Evolutionary conservation across 164 flowering plant genomes (phyloP), one percentile per base, ranked within the genome.

Genomic region (Echeveria elegans): DNA sequence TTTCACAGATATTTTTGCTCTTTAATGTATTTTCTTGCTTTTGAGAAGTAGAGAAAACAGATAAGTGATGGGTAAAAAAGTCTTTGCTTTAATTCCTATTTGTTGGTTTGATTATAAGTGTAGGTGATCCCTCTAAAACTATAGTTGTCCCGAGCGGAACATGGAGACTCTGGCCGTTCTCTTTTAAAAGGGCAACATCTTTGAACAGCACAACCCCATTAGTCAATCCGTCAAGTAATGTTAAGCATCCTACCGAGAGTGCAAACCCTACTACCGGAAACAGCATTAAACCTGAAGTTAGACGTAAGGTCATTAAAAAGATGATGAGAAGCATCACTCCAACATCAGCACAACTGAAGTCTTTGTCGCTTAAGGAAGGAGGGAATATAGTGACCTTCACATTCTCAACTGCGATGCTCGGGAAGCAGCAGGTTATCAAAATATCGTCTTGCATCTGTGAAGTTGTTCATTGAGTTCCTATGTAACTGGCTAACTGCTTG

Each of bases 331-430:
- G 74, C 38, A 67, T 71, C 34, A 76, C 80, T 70, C 97, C 98
- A 58, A 86, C 96, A 48, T 85, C 98, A 28, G 91, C 92, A 64
- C 89, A 95, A 76, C 76, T 95, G 72, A 86, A 87, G 40, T 82
- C 96, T 60, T 78, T 95, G 79, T 77, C 86, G 76, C 83, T 95
- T 58, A 87, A 81, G 71, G 92, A 89, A 76, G 99, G 99, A 61
- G 77, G 71, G 77, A 95, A 95, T 68, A 65, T 58, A 0, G 74
- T 95, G 38, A 83, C 86, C 59, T 95, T 95, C 74, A 88, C 87
- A 47, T 95, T 89, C 77, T 91, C 90, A 65, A 94, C 99, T 64
- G 76, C 88, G 28, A 81, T 89, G 90, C 88, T 94, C 64, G 99
- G 99, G 68, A 79, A 80, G 70, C 99, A 95, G 78, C 85, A 88